phyloP scores from a whole-genome alignment of 2,329 filamentous ascomycete species.

The Aspergillus niger region DNA sequence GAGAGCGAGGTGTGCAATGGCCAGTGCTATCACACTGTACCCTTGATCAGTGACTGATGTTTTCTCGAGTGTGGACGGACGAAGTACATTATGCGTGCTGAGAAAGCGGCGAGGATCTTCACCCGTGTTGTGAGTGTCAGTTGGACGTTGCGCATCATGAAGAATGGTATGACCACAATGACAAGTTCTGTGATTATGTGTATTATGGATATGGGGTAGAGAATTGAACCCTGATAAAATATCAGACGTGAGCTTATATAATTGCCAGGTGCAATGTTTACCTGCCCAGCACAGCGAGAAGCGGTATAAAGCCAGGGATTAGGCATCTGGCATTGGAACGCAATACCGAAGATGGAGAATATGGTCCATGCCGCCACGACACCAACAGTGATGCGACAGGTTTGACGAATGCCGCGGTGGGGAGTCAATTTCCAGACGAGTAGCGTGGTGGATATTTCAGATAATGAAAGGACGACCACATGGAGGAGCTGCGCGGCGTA shows the following conservation, averaged over 20 bases:
- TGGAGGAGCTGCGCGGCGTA: constrained; percentile 16
- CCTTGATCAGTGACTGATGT: not conserved
- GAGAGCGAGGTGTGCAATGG: constrained; percentile 19
- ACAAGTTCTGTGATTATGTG: constrained; percentile 25
- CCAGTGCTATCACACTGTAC: constrained; percentile 18
- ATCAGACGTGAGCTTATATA: no score
- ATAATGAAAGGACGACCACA: constrained; percentile 12
- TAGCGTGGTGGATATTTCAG: constrained; percentile 20
- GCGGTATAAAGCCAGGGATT: constrained; percentile 24
- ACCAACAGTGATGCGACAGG: constrained; percentile 17
- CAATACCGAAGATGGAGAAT: constrained; percentile 24
- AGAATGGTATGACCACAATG: constrained; percentile 22
- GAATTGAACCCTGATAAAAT: constrained; percentile 17
- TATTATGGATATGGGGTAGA: constrained; percentile 20
- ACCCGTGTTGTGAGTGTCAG: constrained; percentile 20
- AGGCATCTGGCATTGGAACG: constrained; percentile 27
- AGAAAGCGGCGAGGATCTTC: constrained; percentile 26
- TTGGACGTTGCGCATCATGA: constrained; percentile 30
- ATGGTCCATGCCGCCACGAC: constrained; percentile 19
- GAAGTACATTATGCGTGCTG: constrained; percentile 18
- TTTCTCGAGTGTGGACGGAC: not conserved
- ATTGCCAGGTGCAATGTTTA: not conserved
- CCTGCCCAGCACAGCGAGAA: constrained; percentile 21
- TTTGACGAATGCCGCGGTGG: constrained; percentile 13
- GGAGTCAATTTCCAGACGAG: constrained; percentile 25